Conservation (phyloP, 2,329 filamentous ascomycete genomes). For the Bretziella fagacearum region DNA sequence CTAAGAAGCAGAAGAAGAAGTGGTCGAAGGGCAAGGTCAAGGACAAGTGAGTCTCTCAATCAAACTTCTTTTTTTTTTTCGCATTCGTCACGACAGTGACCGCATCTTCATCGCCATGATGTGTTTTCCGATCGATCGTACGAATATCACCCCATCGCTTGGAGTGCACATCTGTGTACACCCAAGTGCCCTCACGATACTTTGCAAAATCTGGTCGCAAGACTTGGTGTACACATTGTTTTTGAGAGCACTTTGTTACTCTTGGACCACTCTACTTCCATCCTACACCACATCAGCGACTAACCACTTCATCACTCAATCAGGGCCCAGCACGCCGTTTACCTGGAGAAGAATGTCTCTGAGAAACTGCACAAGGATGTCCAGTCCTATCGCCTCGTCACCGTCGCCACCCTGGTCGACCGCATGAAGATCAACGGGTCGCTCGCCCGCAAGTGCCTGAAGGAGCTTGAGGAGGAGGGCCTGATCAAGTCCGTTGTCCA, state of each 20-base stretch:
- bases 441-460: constrained; percentile 74
- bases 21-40: constrained; percentile 60
- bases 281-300: background rate
- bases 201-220: no score
- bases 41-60: constrained; percentile 56
- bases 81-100: background rate
- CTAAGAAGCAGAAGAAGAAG: constrained; percentile 37
- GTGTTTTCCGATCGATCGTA: background rate
- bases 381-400: constrained; percentile 98
- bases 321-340: constrained; percentile 91
- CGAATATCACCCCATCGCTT: background rate
- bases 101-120: background rate
- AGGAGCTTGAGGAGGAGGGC: constrained; percentile 93
- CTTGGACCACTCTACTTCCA: background rate
- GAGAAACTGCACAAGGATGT: constrained; percentile 99
- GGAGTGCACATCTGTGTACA: no score
- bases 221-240: no score
- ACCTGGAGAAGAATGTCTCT: constrained; percentile 93
- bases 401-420: constrained; percentile 95
- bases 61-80: background rate
- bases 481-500: constrained; percentile 94
- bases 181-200: no score
- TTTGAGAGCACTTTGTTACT: background rate
- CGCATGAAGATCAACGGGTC: constrained; percentile 99
- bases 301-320: constrained; percentile 6